Evolutionary conservation across 768 basidiomycete genomes (phyloP).

Genomic region (Leccinum arenicola): DNA sequence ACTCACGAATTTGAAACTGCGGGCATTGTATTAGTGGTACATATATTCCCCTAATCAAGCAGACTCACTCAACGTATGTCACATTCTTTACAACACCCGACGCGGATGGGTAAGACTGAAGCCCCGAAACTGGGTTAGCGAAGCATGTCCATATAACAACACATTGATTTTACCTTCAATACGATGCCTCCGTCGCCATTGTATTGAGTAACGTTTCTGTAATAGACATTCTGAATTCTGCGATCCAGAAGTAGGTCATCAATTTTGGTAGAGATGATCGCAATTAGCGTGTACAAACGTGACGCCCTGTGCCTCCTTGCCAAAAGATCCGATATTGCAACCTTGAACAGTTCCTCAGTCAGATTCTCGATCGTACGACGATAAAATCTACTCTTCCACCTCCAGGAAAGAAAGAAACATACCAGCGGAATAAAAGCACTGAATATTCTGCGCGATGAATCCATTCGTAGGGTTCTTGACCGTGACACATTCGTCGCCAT

Average conservation of each 20-base stretch:
- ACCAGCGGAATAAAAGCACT: constrained; percentile 11
- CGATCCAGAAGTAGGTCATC: neutral
- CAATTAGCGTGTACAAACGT: neutral
- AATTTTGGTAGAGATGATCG: neutral
- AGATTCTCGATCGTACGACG: neutral
- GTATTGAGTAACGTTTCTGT: constrained; percentile 7
- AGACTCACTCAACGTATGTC: constrained; percentile 12
- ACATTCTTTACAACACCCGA: constrained; percentile 9
- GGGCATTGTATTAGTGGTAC: neutral
- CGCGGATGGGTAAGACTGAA: constrained; percentile 11
- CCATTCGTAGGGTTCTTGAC: constrained; percentile 32
- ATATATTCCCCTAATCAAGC: neutral
- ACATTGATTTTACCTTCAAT: constrained; percentile 7
- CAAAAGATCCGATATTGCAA: constrained; percentile 17
- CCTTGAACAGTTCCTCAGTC: constrained; percentile 4
- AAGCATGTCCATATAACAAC: neutral
- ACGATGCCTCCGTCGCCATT: neutral
- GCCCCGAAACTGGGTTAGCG: neutral
- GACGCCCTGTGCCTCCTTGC: neutral
- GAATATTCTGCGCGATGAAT: constrained; percentile 13
- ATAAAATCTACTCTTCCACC: neutral
- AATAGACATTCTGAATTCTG: constrained; percentile 10
- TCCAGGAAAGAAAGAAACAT: neutral
- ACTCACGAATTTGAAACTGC: constrained; percentile 15
- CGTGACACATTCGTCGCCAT: constrained; percentile 33